Conservation (phyloP, 179 eudicot genomes). For the Beta macrorhiza region DNA sequence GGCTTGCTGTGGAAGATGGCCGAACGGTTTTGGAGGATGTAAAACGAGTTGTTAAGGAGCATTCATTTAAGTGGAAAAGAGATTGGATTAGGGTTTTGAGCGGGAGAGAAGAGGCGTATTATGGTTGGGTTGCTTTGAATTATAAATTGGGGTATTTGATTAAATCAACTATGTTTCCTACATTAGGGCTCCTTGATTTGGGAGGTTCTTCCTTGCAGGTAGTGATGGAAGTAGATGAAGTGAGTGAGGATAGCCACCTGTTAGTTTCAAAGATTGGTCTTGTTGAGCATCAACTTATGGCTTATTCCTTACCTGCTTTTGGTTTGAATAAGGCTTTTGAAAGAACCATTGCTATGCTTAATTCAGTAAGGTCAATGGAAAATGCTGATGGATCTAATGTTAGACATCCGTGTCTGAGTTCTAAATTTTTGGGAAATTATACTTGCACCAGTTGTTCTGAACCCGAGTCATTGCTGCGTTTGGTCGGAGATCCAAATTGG, state of each 20-base stretch:
- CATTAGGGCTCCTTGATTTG: conserved; percentile 77
- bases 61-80: conserved; percentile 45
- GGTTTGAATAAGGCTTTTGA: conserved; percentile 88
- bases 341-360: conserved; percentile 58
- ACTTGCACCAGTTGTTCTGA: conserved; percentile 55
- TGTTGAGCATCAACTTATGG: conserved; percentile 48
- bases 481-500: conserved; percentile 71
- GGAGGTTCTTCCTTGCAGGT: conserved; percentile 93
- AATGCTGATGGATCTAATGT: conserved; percentile 42
- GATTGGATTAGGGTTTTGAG: conserved; percentile 74
- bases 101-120: conserved; percentile 87
- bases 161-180: conserved; percentile 29
- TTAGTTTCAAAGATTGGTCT: conserved; percentile 54
- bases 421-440: conserved; percentile 46
- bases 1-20: conserved; percentile 42
- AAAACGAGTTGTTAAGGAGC: conserved; percentile 48
- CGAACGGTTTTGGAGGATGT: conserved; percentile 53
- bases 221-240: conserved; percentile 46
- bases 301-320: conserved; percentile 69
- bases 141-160: conserved; percentile 58
- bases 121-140: conserved; percentile 86
- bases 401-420: conserved; percentile 72
- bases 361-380: conserved; percentile 40
- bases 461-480: conserved; percentile 22
- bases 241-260: conserved; percentile 30